Percentiles rank a stretch among this genome's conserved stretches.
phyloP scores from a whole-genome alignment of 768 basidiomycete genomes.

The Dioszegia crocea region DNA sequence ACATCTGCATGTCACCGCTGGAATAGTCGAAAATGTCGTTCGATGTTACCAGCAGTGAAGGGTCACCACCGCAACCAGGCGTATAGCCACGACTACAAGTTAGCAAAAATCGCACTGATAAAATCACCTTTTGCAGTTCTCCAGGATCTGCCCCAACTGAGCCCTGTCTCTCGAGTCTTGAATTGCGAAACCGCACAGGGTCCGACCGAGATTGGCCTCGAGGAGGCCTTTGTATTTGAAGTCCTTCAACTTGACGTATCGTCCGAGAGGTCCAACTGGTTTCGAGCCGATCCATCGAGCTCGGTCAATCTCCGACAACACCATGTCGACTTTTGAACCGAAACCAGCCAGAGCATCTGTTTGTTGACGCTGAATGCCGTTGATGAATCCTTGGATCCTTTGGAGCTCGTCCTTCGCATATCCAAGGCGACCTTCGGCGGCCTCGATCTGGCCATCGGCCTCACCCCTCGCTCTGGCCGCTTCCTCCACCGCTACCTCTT shows the following conservation, averaged over 20 bases:
- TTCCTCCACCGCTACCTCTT: not conserved
- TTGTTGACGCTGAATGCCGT: not conserved
- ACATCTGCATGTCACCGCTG: conserved; percentile 63
- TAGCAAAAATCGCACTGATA: not conserved
- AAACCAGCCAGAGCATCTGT: conserved; percentile 31
- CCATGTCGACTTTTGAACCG: conserved; percentile 32
- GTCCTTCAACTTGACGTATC: conserved; percentile 64
- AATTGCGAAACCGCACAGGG: conserved; percentile 69
- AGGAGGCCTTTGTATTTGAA: conserved; percentile 65
- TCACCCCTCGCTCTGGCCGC: not conserved
- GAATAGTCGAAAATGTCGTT: conserved; percentile 78
- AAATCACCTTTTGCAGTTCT: not conserved
- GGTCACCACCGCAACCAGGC: not conserved
- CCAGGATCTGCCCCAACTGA: conserved; percentile 58
- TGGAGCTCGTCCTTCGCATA: not conserved
- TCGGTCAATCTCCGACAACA: conserved; percentile 42
- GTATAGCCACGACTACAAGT: not conserved
- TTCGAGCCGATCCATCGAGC: conserved; percentile 30
- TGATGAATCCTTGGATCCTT: not conserved
- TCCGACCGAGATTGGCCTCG: conserved; percentile 58
- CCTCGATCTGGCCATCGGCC: not conserved
- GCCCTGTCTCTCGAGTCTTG: conserved; percentile 64
- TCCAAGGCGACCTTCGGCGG: not conserved
- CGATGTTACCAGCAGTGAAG: conserved; percentile 47
- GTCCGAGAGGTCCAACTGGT: conserved; percentile 64